Evolutionary conservation across 2,329 filamentous ascomycete species (phyloP), one percentile per base, ranked within the genome.

Genomic region (Cladophialophora chaetospira): DNA sequence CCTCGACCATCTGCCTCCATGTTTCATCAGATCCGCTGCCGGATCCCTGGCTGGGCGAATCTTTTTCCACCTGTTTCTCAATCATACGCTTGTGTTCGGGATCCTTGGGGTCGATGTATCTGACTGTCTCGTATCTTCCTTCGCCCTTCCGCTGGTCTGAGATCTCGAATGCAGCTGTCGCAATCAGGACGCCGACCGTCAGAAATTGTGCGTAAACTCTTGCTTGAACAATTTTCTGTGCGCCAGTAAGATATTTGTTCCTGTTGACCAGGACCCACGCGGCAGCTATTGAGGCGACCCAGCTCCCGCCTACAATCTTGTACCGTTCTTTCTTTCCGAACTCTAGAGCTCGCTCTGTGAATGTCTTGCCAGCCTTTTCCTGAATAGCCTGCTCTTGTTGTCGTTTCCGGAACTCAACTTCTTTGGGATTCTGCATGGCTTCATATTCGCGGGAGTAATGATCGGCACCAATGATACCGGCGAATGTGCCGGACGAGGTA

Each of bases 161-260:
- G 38, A 86, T 82, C 83, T 97, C 92, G 67, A 97, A 88, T 9
- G 85, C 88, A 44, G 93, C 91, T 28, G 86, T 88, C 55, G 89
- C 85, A 69, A 96, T 82, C 55, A 97, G 79, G 49, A 96, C 90
- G 62, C 87, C 88, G 44, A 97, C 79, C 4, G 92, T 96, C 66
- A 96, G 77, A 4, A 89, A 91, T 78, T 97, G 92, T 3, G 92
- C 92, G 75, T 96, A 96, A 63, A 97, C 88, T 82, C 92, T 87
- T 21, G 91, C 92, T 80, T 97, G 92, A 13, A 97, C 92, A 19
- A 97, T 77, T 81, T 96, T 96, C 79, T 97, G 92, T 59, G 82
- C 77, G 2, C 85, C 86, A 47, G 82, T 84, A 44, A 96, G 79
- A 70, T 87, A 89, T 63, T 83, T 86, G 71, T 90, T 90, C 62